Base-by-base conservation (phyloP, 176 grass and related monocot species). In the Carex littledalei region DNA sequence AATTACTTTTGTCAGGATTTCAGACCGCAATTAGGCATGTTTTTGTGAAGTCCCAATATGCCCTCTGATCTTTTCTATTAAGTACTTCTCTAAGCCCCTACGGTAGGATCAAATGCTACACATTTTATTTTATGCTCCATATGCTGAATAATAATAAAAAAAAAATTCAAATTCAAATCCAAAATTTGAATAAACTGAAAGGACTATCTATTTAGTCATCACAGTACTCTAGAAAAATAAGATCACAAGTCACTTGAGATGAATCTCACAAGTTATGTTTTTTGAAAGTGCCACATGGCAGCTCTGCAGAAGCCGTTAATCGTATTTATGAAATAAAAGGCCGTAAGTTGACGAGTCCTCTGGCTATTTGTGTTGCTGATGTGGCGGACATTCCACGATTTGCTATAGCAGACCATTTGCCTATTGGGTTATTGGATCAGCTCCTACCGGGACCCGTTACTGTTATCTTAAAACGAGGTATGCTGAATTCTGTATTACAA, bases 241-340 rank as follows among this genome's bases (percentile, higher is more conserved):
- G 22, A 78, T 84, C 61, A 39, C 6, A 37, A 57, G 64, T 82
- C 9, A 61, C 7, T n/a, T 89, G 43, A n/a, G 31, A 6, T 69
- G 22, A 85, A 88, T 45, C 81, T 86, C 87, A 71, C 55, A 69
- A 72, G 54, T 22, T 9, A 84, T 83, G 21, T 5, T 34, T 79
- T 85, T 84, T 76, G 66, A 78, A 85, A 87, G 73, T 5, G 2
- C 24, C 77, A 90, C 74, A 63, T 94, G 62, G 47, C 93, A 99
- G 96, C 84, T 99, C 96, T 88, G 87, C 88, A 56, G 91, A 88
- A 79, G 93, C 93, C 70, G 88, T 95, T 49, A 95, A 95, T 60
- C 83, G 67, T 75, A 99, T 99, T 60, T 99, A 95, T 81, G 90
- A 95, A 69, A 99, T 95, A 73, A 99, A 99, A 95, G 96, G 96